Base-by-base conservation (phyloP, 2,329 filamentous ascomycete species). In the Colletotrichum theobromicola region DNA sequence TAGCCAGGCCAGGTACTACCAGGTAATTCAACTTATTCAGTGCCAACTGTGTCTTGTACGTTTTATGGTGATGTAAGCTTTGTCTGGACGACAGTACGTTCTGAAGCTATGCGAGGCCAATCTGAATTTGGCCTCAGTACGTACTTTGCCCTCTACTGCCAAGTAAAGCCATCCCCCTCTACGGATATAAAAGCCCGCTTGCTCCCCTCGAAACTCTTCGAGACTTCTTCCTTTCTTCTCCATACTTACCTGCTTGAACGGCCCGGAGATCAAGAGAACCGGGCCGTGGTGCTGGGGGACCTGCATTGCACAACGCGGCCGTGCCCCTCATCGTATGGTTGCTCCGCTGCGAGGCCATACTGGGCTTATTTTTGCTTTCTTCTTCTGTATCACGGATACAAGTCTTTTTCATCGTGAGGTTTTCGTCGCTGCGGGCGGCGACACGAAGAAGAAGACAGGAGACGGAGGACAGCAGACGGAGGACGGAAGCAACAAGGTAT, bases 1-100 rank as follows among this genome's bases (percentile, higher is more conserved):
- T 72, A 72, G 68, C 72, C 63, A 75, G 72, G 57, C 68, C 69
- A 58, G 68, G 68, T 63, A 67, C 63, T 71, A 66, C 72, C 69
- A 37, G 63, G 42, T 75, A 75, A 72, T 75, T 50, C 69, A 72
- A 72, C 57, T 75, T 67, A 67, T 32, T 26, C 58, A 13, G 46
- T 72, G 62, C 57, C 55, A 37, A 10, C 12, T n/a, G 15, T 28
- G 21, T 28, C 7, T 24, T n/a, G 15, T 42, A 2, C 28, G n/a
- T 28, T 6, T 57, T 24, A 7, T 12, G 35, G 15, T n/a, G 10
- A 18, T 18, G 18, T 46, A 5, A 37, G 13, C 21, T 34, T 4
- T 30, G 3, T n/a, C 18, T 18, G 16, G 30, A 21, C 13, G 28
- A 10, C 28, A 6, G n/a, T 21, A 50, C 42, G 37, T 46, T n/a